Base-by-base conservation (phyloP, 148 eudicot species). In the Vaccinium myrtillus region DNA sequence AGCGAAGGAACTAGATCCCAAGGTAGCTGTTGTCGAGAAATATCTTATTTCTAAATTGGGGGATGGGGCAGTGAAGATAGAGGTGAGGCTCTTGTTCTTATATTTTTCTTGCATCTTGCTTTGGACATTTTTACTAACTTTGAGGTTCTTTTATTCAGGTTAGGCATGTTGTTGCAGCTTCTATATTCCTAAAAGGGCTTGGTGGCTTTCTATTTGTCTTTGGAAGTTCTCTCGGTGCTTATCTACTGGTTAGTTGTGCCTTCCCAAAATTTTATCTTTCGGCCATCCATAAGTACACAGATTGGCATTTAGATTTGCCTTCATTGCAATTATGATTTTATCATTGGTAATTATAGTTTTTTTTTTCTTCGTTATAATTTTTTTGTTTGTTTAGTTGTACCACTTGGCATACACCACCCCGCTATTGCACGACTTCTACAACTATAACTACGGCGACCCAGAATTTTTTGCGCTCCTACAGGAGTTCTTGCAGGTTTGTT, bases 171-270 rank as follows among this genome's bases (percentile, higher is more conserved):
- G 92, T 93, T 83, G 93, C 91, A 2, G 88, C 86, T n/a, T 89
- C 92, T 21, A 83, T 95, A 56, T 87, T 75, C 23, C 65, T 93
- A 30, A 93, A 95, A 83, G 97, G 93, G 16, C 67, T 93, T 48
- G 98, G 98, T 23, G 94, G 98, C 21, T 61, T 92, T 15, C 88
- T 95, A 43, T 93, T 95, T 82, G 89, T 95, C 14, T 87, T 91
- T 76, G 98, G 98, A 85, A 93, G 93, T 87, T 77, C 90, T 69
- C 84, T 92, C 39, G 98, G 98, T 14, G 96, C 97, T 82, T 92
- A 88, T 87, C 86, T 95, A 73, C 90, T 95, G 94, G 98, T 95
- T 78, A 86, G 90, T 11, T 51, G 36, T 21, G 55, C 21, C 32
- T 36, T 56, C 78, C 43, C 67, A 54, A 78, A 25, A 50, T 77